Base-by-base conservation (phyloP, 352 stramenopile species). In the Globisporangium spinosum region DNA sequence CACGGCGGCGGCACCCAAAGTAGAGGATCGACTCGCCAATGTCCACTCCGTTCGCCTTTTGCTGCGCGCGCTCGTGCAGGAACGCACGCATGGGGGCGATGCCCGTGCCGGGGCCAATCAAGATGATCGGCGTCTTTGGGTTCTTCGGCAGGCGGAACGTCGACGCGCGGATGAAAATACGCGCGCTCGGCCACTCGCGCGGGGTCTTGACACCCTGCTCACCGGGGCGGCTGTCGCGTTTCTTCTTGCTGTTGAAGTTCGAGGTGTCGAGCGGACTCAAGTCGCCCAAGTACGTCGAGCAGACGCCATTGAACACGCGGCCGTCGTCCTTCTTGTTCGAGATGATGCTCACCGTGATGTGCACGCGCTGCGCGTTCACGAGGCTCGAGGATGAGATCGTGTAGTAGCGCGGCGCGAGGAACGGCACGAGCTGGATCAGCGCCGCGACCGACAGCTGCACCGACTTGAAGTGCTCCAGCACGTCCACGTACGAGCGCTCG, bases 31-130 rank as follows among this genome's bases (percentile, higher is more conserved):
- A 97, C 47, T 81, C 71, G 23, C 96, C 95, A 25, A 98, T 75
- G 9, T 25, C 65, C 1, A 83, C 56, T 5, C 80, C 87, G 20
- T 75, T 79, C 38, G 82, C 64, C 32, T 85, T 72, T 73, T 95
- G 87, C 65, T 94, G 76, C 6, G 82, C 73, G 64, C 97, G 88
- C 77, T 99, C 97, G 70, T 99, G 97, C 32, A 99, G 76, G 68
- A 99, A 91, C 2, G 97, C 97, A 51, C 97, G 84, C 93, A 99
- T 99, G 0, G 97, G 97, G 20, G 97, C 97, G 56, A 99, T 97
- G 49, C 98, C 98, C 17, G 98, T 99, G 32, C 97, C 97, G 0
- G 97, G 96, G 2, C 97, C 97, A 64, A 99, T 97, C 29, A 96
- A 62, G 25, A 99, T 92, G 47, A 99, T 90, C 10, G 98, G 98